Base-by-base conservation (phyloP, 805 yeast genomes). In the Maudiozyma serrabonitensis region DNA sequence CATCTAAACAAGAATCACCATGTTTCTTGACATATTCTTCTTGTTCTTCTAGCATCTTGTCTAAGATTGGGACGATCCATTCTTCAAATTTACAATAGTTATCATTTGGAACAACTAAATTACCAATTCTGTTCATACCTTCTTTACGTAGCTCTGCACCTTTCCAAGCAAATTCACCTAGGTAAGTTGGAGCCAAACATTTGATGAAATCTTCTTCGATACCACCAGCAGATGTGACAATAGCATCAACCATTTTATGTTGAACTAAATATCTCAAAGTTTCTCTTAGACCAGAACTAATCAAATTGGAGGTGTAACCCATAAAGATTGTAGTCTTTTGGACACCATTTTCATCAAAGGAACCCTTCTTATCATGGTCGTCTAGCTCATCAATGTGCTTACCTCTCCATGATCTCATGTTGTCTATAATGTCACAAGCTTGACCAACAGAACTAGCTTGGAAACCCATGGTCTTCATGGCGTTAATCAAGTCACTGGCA, bases 211-310 rank as follows among this genome's bases (percentile, higher is more conserved):
- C 99, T 72, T 93, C 99, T 68, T 93, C 99, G 53, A 93, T 82
- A 57, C 99, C 99, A 56, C 99, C 99, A 21, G 96, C 99, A 54
- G 91, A 79, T n/a, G 98, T 84, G 46, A 93, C 99, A 60, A 93
- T 80, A 16, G 95, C 98, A 59, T 89, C 84, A 43, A 93, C 96
- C 79, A 85, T 86, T 68, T 89, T 91, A 71, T 95, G 82, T 68
- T 95, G 95, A 32, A 89, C 98, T 58, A 93, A 75, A 65, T 75
- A 91, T 63, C 93, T 78, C 57, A 93, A 71, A 31, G 96, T 88
- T 60, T 90, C 95, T 69, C 99, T 80, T 51, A 90, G 71, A 42
- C 99, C 99, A 4, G 96, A 86, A 40, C 95, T 85, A 60, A 93
- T 93, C 72, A 93, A 78, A 69, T 93, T 93, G 9, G 98, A 91